Evolutionary conservation across 768 basidiomycete species (phyloP).

Genomic region (Panaeolus papilionaceus): DNA sequence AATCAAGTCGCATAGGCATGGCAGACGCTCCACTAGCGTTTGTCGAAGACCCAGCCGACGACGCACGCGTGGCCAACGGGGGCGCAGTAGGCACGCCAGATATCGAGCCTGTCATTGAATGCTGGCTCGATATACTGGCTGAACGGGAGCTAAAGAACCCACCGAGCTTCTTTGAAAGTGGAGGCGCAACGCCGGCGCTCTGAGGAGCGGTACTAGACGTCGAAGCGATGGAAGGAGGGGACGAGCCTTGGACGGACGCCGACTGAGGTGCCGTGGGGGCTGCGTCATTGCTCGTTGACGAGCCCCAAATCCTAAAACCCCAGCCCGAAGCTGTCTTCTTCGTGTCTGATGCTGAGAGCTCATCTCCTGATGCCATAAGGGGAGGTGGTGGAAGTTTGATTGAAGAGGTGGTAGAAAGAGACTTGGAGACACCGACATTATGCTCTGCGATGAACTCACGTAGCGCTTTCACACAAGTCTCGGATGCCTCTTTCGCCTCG

Average conservation of each 20-base stretch:
- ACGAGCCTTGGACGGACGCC: conserved; percentile 17
- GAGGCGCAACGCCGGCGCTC: conserved; percentile 37
- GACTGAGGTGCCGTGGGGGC: conserved; percentile 20
- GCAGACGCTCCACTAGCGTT: not conserved
- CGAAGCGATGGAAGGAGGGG: conserved; percentile 35
- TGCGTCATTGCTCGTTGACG: conserved; percentile 22
- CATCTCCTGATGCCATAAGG: conserved; percentile 45
- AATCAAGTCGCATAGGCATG: not conserved
- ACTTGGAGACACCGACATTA: conserved; percentile 54
- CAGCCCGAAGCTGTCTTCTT: conserved; percentile 50
- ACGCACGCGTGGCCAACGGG: not conserved
- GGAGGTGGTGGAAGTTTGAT: conserved; percentile 51
- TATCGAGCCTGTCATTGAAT: conserved; percentile 1
- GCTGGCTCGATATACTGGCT: conserved; percentile 26
- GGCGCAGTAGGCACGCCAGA: not conserved
- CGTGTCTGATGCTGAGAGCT: conserved; percentile 31
- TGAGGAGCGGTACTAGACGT: conserved; percentile 11
- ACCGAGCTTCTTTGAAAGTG: conserved; percentile 70
- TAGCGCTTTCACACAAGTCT: conserved; percentile 82
- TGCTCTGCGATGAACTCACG: conserved; percentile 84
- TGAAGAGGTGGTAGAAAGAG: conserved; percentile 26
- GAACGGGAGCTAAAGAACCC: conserved; percentile 70
- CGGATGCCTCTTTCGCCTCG: conserved; percentile 88
- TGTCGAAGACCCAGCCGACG: not conserved
- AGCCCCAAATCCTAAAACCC: conserved; percentile 75